phyloP scores from a whole-genome alignment of 2,329 filamentous ascomycete genomes.

The Epichloe sibirici region DNA sequence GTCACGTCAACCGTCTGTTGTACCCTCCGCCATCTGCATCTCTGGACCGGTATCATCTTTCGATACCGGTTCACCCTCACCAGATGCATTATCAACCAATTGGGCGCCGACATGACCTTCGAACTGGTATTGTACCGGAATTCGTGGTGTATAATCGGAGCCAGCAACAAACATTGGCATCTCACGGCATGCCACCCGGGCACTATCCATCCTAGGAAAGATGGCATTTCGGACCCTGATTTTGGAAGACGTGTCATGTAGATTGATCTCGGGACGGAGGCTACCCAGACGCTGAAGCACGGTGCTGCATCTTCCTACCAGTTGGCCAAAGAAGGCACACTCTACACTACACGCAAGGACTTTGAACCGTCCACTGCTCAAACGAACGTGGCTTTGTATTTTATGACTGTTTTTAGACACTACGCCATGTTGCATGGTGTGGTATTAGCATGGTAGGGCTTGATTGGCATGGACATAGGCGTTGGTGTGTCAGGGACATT shows the following conservation, averaged over 20 bases:
- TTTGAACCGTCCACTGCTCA: not conserved
- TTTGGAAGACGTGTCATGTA: not conserved
- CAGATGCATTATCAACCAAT: constrained; percentile 78
- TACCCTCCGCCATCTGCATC: constrained; percentile 75
- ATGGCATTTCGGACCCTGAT: constrained; percentile 9
- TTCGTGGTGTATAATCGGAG: constrained; percentile 30
- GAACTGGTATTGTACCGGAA: constrained; percentile 59
- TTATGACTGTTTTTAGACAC: constrained; percentile 10
- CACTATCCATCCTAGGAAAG: constrained; percentile 24
- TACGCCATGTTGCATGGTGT: constrained; percentile 10
- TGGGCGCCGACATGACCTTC: constrained; percentile 54
- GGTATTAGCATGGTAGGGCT: constrained; percentile 14
- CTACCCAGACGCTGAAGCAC: not conserved
- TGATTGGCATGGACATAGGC: constrained; percentile 9
- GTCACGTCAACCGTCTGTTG: constrained; percentile 79
- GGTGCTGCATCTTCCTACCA: not conserved
- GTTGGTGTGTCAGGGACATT: constrained; percentile 14
- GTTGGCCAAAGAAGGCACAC: too few species aligned
- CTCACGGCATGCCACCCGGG: constrained; percentile 19
- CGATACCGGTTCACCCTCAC: constrained; percentile 44
- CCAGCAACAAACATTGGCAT: constrained; percentile 15
- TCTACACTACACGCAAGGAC: not conserved
- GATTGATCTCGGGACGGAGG: too few species aligned
- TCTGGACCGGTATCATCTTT: constrained; percentile 59
- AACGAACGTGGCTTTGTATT: constrained; percentile 3